Conservation (phyloP, 306 rosid species). For the Vigna reflexopilosa region DNA sequence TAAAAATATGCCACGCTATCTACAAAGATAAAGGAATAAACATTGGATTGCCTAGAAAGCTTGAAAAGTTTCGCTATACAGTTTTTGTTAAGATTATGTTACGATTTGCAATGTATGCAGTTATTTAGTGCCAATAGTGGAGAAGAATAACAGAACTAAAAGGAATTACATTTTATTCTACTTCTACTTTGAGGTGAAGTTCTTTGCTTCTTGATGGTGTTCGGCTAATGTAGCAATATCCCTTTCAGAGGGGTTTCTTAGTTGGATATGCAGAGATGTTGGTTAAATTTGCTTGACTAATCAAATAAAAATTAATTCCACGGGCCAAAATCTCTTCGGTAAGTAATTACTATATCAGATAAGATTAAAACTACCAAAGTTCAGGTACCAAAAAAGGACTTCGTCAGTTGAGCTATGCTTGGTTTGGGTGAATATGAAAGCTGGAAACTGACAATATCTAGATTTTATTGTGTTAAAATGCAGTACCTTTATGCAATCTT, state of each 20-base stretch:
- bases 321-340: conserved; percentile 16
- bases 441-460: not conserved
- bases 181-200: conserved; percentile 2
- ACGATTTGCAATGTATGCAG: conserved; percentile 10
- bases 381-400: not conserved
- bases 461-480: not conserved
- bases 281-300: not conserved
- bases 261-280: conserved; percentile 5
- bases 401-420: not conserved
- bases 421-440: conserved; percentile 27
- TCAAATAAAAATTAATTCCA: not conserved
- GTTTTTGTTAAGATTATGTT: not conserved
- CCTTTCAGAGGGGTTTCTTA: not conserved
- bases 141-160: not conserved
- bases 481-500: not conserved
- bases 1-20: not conserved
- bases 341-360: not conserved
- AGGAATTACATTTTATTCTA: conserved; percentile 16
- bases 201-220: conserved; percentile 2
- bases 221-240: not conserved
- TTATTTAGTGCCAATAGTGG: not conserved
- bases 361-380: conserved; percentile 4
- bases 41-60: not conserved
- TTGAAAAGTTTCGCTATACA: conserved; percentile 1
- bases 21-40: conserved; percentile 16